phyloP scores from a whole-genome alignment of 345 rosid genomes.

The Populus deltoides region DNA sequence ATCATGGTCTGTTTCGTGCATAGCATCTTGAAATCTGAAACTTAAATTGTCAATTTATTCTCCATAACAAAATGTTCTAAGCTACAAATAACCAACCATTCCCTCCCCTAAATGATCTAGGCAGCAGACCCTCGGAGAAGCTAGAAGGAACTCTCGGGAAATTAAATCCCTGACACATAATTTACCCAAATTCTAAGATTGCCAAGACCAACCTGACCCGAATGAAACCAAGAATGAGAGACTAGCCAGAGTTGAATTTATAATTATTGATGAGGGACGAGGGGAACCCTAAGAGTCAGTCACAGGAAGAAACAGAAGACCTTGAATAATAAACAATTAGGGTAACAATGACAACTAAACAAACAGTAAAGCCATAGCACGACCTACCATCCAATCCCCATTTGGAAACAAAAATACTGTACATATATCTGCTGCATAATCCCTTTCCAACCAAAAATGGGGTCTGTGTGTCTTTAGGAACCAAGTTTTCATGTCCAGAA shows the following conservation, averaged over 20 bases:
- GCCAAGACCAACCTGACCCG: not conserved
- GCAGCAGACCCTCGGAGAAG: not conserved
- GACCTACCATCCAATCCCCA: conserved; percentile 35
- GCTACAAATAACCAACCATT: too few relatives aligned
- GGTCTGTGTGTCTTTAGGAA: conserved; percentile 10
- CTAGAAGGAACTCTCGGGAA: not conserved
- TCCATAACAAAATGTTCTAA: too few relatives aligned
- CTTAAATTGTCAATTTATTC: too few relatives aligned
- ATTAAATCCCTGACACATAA: not conserved
- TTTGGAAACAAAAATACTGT: conserved; percentile 47
- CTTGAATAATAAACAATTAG: conserved; percentile 32
- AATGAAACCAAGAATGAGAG: not conserved
- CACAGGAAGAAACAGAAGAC: conserved; percentile 23
- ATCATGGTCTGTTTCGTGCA: too few relatives aligned
- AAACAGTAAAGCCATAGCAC: conserved; percentile 30
- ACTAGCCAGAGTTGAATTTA: not conserved
- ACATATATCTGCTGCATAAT: conserved; percentile 32
- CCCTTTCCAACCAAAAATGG: conserved; percentile 23
- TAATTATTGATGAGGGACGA: conserved; percentile 8
- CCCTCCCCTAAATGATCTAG: not conserved
- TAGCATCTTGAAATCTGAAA: too few relatives aligned
- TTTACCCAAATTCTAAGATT: not conserved
- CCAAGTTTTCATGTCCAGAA: conserved; percentile 12
- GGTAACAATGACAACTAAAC: conserved; percentile 22
- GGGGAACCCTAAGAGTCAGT: conserved; percentile 12